Base-by-base conservation (phyloP, 441 rosid species). In the Erodium chrysanthum region DNA sequence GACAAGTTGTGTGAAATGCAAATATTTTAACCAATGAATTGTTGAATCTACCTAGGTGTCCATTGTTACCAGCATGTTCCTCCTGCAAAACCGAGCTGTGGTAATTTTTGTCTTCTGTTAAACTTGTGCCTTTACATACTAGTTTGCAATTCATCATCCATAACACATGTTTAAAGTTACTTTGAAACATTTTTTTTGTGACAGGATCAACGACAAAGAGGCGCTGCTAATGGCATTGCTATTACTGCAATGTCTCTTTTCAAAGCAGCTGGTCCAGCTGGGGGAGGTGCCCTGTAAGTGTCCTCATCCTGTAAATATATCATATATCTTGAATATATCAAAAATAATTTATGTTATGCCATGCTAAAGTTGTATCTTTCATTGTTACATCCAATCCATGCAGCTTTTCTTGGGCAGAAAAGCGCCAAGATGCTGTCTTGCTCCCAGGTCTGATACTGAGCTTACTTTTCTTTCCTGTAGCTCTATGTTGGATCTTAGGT, bases 61-160 rank as follows among this genome's bases (percentile, higher is more conserved):
- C 64, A 74, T 74, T 35, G 27, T 74, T 66, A 74, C 77, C 3
- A 17, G 77, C 67, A 25, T 40, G 23, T 74, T 74, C 73, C 35
- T 74, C 42, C 67, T 74, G 64, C 77, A 74, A 70, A 74, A 74
- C 70, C 67, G 62, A 35, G 65, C 70, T 11, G 77, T 74, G 70
- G 77, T 74, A 66, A 74, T 52, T 65, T 64, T 27, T 27, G n/a
- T 27, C 29, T 27, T 3, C 29, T 0, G 7, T 33, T 33, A 5
- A 33, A 33, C 40, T 33, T 7, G 40, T 33, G 40, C 40, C 40
- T 33, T 33, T 33, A 5, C 40, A 33, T 29, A 29, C 33, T 29
- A 0, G 33, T 29, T 29, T 29, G 33, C 33, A 29, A 29, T 25
- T 1, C 3, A 25, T 25, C 33, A 29, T 29, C 33, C 1, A 29